Conservation (phyloP, 176 grass and related monocot genomes). For the Raddia guianensis region DNA sequence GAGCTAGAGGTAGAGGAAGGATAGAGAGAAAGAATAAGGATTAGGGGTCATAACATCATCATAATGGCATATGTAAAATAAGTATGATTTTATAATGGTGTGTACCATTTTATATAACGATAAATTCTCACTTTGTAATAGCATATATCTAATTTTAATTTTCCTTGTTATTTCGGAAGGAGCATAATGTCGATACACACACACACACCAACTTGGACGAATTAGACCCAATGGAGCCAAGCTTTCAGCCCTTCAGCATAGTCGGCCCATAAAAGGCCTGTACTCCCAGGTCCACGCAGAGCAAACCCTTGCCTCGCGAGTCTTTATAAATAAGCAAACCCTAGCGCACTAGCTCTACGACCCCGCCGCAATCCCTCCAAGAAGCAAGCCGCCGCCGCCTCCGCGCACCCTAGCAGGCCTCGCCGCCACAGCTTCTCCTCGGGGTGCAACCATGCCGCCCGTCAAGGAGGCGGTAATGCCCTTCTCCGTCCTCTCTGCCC, state of each 20-base stretch:
- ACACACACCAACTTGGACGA: background rate
- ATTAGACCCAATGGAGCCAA: background rate
- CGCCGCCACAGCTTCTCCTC: conserved; percentile 23
- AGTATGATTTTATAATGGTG: too few species aligned
- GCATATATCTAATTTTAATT: too few species aligned
- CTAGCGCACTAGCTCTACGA: background rate
- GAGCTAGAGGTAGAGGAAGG: too few species aligned
- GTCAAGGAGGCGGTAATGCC: conserved; percentile 71
- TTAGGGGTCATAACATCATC: too few species aligned
- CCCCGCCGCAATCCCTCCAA: conserved; percentile 35
- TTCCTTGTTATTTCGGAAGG: too few species aligned
- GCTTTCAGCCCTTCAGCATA: background rate
- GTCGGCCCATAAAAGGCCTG: background rate
- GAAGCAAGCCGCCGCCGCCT: conserved; percentile 30
- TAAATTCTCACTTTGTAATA: too few species aligned
- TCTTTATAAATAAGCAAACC: conserved; percentile 38
- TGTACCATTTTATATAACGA: too few species aligned
- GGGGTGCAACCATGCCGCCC: conserved; percentile 63
- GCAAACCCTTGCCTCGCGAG: background rate
- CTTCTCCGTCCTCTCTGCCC: background rate
- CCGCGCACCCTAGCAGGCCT: conserved; percentile 24
- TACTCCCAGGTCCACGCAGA: background rate
- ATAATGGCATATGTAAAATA: too few species aligned
- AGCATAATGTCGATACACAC: too few species aligned
- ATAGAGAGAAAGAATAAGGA: too few species aligned